Conservation (phyloP, 805 yeast genomes). For the Starmerella kuoi region DNA sequence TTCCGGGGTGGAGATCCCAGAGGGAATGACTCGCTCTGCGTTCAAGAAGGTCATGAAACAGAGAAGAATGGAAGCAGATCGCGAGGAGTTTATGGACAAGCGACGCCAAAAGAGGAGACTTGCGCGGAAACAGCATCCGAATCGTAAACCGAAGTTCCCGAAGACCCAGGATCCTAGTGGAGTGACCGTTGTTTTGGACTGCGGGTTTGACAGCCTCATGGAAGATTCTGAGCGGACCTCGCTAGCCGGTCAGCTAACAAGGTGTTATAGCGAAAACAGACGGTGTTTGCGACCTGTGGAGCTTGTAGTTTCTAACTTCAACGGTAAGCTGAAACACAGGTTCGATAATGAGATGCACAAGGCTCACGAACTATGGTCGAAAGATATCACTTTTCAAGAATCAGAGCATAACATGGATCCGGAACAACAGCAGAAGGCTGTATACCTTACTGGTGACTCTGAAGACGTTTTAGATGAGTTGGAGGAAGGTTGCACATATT, state of each 20-base stretch:
- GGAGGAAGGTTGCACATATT: constrained; percentile 60
- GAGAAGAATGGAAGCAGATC: constrained; percentile 48
- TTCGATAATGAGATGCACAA: constrained; percentile 49
- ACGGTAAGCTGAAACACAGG: constrained; percentile 50
- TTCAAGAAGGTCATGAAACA: constrained; percentile 63
- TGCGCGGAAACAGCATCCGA: constrained; percentile 13
- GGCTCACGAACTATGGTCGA: constrained; percentile 57
- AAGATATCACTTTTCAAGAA: constrained; percentile 38
- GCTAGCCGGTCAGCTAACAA: constrained; percentile 63
- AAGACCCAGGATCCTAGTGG: constrained; percentile 30
- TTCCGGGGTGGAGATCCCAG: constrained; percentile 41
- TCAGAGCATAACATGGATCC: constrained; percentile 25
- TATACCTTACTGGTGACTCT: constrained; percentile 82
- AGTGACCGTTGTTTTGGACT: constrained; percentile 59
- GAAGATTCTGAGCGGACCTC: constrained; percentile 56
- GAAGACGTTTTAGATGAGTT: constrained; percentile 52
- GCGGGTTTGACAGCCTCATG: constrained; percentile 87
- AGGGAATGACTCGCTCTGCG: constrained; percentile 75
- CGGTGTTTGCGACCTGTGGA: constrained; percentile 46
- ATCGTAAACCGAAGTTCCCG: constrained; percentile 12
- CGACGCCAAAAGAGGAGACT: constrained; percentile 42
- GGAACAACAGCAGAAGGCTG: constrained; percentile 16
- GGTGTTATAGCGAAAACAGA: constrained; percentile 70
- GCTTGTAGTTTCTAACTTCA: constrained; percentile 51
- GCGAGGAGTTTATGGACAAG: constrained; percentile 44